phyloP scores from a whole-genome alignment of 2,329 filamentous ascomycete genomes.

The Fusarium sp. region DNA sequence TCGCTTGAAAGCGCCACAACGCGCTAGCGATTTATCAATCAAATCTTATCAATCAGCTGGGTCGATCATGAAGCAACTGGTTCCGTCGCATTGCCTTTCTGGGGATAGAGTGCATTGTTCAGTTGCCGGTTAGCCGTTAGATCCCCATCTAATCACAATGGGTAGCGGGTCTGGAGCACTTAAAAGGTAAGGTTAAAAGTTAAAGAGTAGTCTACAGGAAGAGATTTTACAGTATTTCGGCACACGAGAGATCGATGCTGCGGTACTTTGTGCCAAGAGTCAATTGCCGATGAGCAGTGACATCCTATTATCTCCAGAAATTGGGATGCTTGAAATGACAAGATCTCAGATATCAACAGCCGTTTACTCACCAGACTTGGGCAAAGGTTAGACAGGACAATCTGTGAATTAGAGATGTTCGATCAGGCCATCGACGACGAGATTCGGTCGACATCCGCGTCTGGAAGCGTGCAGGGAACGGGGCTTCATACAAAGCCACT shows the following conservation, averaged over 20 bases:
- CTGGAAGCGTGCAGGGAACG: not conserved
- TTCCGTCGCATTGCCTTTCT: not conserved
- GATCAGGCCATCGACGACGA: not conserved
- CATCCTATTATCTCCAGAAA: not conserved
- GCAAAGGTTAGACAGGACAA: not conserved
- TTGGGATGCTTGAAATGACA: not conserved
- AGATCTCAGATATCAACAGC: not conserved
- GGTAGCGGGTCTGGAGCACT: not conserved
- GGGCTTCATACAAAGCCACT: not conserved
- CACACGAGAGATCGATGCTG: not conserved
- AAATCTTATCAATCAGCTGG: constrained; percentile 9
- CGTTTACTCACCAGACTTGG: not conserved
- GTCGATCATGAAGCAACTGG: not conserved
- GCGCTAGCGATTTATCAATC: constrained; percentile 3
- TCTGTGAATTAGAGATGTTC: not conserved
- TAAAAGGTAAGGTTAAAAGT: constrained; percentile 2
- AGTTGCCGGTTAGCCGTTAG: not conserved
- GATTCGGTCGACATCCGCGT: not conserved
- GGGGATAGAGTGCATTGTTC: not conserved
- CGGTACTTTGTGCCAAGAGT: not conserved
- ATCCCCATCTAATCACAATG: not conserved
- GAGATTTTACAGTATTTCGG: not conserved
- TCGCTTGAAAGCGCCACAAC: not conserved
- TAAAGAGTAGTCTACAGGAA: not conserved
- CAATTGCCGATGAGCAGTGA: not conserved